Evolutionary conservation across 2,329 filamentous ascomycete species (phyloP).

Genomic region (Botrytis elliptica): DNA sequence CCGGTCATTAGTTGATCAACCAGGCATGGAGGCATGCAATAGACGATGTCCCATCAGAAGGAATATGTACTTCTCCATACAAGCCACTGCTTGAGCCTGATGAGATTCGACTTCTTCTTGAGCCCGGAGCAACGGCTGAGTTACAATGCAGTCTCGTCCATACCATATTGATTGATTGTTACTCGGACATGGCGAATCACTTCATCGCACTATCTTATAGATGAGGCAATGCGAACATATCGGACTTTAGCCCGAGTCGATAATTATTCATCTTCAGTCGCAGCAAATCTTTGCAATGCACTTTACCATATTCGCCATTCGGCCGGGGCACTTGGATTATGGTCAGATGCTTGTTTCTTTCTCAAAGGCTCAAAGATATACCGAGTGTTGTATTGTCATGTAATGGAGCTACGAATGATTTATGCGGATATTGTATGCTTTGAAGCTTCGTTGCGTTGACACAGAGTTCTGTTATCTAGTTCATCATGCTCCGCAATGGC

Average conservation of each 20-base stretch:
- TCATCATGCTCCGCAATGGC: too few species aligned
- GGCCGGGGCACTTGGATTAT: neutral
- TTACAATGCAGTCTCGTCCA: neutral
- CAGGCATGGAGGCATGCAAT: neutral
- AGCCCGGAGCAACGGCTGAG: neutral
- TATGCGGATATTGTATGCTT: too few species aligned
- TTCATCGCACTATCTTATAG: neutral
- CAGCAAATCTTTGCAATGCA: neutral
- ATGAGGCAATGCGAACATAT: neutral
- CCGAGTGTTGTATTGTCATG: too few species aligned
- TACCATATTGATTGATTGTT: neutral
- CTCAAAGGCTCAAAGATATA: too few species aligned
- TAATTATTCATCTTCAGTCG: neutral
- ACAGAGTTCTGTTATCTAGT: too few species aligned
- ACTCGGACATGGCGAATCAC: neutral
- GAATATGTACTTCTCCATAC: too few species aligned
- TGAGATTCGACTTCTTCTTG: neutral
- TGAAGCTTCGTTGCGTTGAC: too few species aligned
- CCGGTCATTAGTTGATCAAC: neutral
- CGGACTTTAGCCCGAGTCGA: neutral
- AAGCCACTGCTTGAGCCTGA: too few species aligned
- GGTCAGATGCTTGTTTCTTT: neutral
- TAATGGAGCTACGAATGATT: too few species aligned
- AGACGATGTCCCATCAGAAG: neutral
- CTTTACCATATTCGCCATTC: neutral